These are phyloP conservation scores for Hemisphaericaspora xylofermentans DNA, from an alignment of 1,139 yeast genomes.

Conservation along the genomic window DNA sequence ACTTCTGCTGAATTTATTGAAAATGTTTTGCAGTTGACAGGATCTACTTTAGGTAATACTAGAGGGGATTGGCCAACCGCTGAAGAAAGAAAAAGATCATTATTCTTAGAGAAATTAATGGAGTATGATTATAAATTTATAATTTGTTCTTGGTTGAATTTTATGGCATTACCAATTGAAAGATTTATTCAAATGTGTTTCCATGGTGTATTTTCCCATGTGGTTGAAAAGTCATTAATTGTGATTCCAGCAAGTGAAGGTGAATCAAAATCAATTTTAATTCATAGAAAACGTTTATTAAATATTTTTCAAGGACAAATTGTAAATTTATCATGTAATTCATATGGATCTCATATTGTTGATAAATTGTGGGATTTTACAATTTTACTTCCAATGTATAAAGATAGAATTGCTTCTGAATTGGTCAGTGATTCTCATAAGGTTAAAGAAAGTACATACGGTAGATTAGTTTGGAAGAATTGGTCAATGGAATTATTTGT, in stretches of 20 bases:
- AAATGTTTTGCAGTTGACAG: slow-evolving; percentile 59
- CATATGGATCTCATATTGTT: slow-evolving; percentile 89
- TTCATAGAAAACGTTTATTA: slow-evolving; percentile 66
- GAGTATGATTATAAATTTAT: slow-evolving; percentile 63
- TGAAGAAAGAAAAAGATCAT: slow-evolving; percentile 78
- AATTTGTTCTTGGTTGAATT: slow-evolving; percentile 56
- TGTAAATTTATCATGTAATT: slow-evolving; percentile 71
- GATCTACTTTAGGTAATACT: slow-evolving; percentile 78
- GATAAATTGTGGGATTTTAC: slow-evolving; percentile 85
- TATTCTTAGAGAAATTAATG: slow-evolving; percentile 70
- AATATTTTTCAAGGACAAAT: slow-evolving; percentile 58
- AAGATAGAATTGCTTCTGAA: slow-evolving; percentile 80
- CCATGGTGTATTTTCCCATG: slow-evolving; percentile 89
- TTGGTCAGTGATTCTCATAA: slow-evolving; percentile 59
- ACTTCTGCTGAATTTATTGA: slow-evolving; percentile 57
- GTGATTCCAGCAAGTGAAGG: slow-evolving; percentile 26
- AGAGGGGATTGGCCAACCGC: slow-evolving; percentile 91
- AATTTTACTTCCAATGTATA: slow-evolving; percentile 72
- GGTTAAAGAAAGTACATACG: slow-evolving; percentile 83
- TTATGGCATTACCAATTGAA: slow-evolving; percentile 58
- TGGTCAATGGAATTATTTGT: slow-evolving; percentile 82
- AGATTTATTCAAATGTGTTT: slow-evolving; percentile 68
- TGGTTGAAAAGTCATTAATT: slow-evolving; percentile 61
- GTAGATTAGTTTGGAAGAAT: slow-evolving; percentile 91
- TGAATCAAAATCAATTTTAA: slow-evolving; percentile 51